These are phyloP conservation scores for Pinus albicaulis DNA, from an alignment of 75 land plant genomes.

Conservation along the genomic window DNA sequence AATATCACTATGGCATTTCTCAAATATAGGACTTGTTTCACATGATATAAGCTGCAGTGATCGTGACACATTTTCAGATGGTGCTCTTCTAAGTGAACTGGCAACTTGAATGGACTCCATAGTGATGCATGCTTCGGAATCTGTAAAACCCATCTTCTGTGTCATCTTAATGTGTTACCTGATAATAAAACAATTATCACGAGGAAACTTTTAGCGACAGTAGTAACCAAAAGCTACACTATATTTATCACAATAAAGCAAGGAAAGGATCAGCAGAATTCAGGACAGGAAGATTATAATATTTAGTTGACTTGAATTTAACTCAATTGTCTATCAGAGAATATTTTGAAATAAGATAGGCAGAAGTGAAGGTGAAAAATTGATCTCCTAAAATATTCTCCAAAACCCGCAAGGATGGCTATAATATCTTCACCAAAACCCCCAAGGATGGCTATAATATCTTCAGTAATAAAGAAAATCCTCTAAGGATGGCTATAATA, in stretches of 20 bases:
- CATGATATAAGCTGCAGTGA: neutral
- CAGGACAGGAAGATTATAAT: too few relatives aligned
- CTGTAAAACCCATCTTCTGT: neutral
- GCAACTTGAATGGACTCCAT: neutral
- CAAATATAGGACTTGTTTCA: constrained; percentile 5
- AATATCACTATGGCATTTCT: neutral
- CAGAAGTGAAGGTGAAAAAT: too few relatives aligned
- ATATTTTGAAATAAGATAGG: too few relatives aligned
- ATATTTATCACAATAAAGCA: neutral
- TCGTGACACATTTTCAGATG: constrained; percentile 1
- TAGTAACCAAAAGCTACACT: neutral
- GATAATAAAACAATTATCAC: neutral
- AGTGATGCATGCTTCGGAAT: neutral
- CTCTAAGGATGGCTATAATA: neutral
- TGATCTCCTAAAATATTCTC: too few relatives aligned
- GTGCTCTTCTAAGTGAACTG: neutral
- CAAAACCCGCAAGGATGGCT: too few relatives aligned
- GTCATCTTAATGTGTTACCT: neutral
- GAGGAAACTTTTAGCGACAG: neutral
- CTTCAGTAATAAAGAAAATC: neutral
- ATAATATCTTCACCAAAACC: too few relatives aligned
- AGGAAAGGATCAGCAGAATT: too few relatives aligned
- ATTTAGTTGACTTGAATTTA: too few relatives aligned
- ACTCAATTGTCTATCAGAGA: too few relatives aligned
- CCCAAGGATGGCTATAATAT: neutral